Percentiles rank a stretch among this genome's conserved stretches.
Evolutionary conservation across 2,329 filamentous ascomycete genomes (phyloP).

Genomic region (Dothideomycetes sp.): DNA sequence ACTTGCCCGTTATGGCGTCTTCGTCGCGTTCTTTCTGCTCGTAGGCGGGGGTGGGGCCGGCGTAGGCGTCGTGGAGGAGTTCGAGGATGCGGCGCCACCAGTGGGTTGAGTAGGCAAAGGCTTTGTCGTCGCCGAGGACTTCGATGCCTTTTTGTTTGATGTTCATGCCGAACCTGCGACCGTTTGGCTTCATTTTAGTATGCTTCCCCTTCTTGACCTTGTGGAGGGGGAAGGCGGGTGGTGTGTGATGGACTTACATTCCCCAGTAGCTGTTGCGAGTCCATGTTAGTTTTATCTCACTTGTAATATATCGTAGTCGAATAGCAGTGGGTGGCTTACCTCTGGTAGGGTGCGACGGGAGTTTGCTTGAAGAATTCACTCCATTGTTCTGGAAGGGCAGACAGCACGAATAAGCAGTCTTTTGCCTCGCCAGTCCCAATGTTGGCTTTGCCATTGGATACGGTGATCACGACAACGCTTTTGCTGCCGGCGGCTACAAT

Average conservation of each 20-base stretch:
- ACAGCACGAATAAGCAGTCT: slow-evolving; percentile 25
- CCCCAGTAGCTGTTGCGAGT: too few relatives aligned
- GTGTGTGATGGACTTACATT: slow-evolving; percentile 16
- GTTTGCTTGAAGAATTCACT: slow-evolving; percentile 33
- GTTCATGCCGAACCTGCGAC: slow-evolving; percentile 32
- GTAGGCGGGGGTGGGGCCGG: slow-evolving; percentile 32
- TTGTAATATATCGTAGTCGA: too few relatives aligned
- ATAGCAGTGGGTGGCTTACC: too few relatives aligned
- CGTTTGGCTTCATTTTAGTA: slow-evolving; percentile 8
- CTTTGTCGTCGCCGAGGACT: slow-evolving; percentile 34
- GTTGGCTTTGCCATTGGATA: slow-evolving; percentile 18
- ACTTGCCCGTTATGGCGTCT: slow-evolving; percentile 36
- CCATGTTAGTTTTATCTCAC: too few relatives aligned
- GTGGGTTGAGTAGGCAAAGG: slow-evolving; percentile 34
- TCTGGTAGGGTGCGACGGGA: slow-evolving; percentile 32
- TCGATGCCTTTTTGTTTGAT: slow-evolving; percentile 38
- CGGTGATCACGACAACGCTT: slow-evolving; percentile 18
- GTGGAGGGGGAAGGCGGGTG: background rate
- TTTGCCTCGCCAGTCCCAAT: slow-evolving; percentile 15
- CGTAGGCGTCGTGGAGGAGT: slow-evolving; percentile 35
- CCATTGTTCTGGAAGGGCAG: slow-evolving; percentile 34
- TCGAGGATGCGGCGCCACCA: slow-evolving; percentile 39
- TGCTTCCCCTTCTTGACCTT: slow-evolving; percentile 4
- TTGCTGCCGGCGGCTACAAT: slow-evolving; percentile 20
- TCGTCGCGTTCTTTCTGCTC: slow-evolving; percentile 25